Evolutionary conservation across 2,329 filamentous ascomycete genomes (phyloP).

Genomic region (Dactylellina drechsleri): DNA sequence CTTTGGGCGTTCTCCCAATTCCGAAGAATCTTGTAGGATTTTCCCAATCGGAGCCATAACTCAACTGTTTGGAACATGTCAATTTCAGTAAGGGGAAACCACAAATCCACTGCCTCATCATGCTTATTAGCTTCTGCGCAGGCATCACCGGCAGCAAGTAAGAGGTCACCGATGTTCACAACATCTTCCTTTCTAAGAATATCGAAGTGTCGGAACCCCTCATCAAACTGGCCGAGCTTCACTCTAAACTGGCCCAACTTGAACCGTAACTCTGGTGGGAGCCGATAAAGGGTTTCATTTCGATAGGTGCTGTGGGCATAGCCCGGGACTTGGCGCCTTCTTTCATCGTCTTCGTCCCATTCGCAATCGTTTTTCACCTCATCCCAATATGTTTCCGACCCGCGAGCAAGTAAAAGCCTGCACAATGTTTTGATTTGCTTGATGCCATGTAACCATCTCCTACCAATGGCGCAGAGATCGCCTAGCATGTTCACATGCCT

Average conservation of each 20-base stretch:
- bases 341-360: constrained; percentile 80
- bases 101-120: constrained; percentile 69
- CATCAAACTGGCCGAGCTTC: constrained; percentile 72
- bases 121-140: constrained; percentile 67
- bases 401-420: constrained; percentile 83
- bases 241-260: constrained; percentile 87
- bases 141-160: constrained; percentile 74
- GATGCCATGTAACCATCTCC: constrained; percentile 74
- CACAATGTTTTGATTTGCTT: constrained; percentile 75
- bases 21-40: constrained; percentile 74
- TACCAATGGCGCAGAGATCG: constrained; percentile 77
- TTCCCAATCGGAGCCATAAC: constrained; percentile 69
- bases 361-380: constrained; percentile 80
- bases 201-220: constrained; percentile 77
- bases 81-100: constrained; percentile 67
- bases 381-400: constrained; percentile 81
- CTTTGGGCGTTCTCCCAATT: constrained; percentile 60
- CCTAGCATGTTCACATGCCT: constrained; percentile 85
- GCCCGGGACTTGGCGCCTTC: constrained; percentile 70
- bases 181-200: constrained; percentile 74
- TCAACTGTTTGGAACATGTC: constrained; percentile 67
- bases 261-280: constrained; percentile 81
- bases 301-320: constrained; percentile 64
- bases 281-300: constrained; percentile 70
- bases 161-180: constrained; percentile 78